These are phyloP conservation scores for Backusella luteola DNA, from an alignment of 192 early-diverging fungal species.

Conservation along the genomic window DNA sequence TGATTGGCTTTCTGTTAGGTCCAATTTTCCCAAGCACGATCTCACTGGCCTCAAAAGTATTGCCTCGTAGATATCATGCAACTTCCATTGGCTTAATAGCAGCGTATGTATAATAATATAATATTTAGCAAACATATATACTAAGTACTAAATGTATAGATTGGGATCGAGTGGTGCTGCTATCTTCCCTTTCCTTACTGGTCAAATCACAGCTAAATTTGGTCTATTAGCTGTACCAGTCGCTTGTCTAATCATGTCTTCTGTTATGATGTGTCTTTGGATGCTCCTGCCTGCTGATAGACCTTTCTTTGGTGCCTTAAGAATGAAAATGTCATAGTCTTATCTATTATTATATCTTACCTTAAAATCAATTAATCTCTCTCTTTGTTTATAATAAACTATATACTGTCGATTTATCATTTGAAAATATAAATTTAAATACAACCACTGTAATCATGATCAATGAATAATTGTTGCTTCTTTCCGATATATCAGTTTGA, in stretches of 20 bases:
- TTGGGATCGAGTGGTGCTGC: constrained; percentile 29
- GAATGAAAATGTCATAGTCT: not conserved
- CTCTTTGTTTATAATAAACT: not conserved
- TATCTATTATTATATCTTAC: not conserved
- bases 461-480: no score
- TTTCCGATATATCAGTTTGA: no score
- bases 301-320: constrained; percentile 6
- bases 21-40: constrained; percentile 31
- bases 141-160: not conserved
- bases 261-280: constrained; percentile 25
- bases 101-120: constrained; percentile 13
- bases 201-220: constrained; percentile 19
- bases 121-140: not conserved
- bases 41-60: constrained; percentile 22
- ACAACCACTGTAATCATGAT: no score
- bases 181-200: constrained; percentile 32
- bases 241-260: constrained; percentile 14
- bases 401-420: no score
- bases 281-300: constrained; percentile 18
- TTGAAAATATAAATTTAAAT: no score
- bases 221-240: constrained; percentile 19
- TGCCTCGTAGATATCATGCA: constrained; percentile 22
- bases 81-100: constrained; percentile 33
- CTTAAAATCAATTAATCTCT: no score
- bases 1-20: constrained; percentile 17